Evolutionary conservation across 495 filamentous ascomycete species (phyloP).

Genomic region (Saxispiralis lemnorum): DNA sequence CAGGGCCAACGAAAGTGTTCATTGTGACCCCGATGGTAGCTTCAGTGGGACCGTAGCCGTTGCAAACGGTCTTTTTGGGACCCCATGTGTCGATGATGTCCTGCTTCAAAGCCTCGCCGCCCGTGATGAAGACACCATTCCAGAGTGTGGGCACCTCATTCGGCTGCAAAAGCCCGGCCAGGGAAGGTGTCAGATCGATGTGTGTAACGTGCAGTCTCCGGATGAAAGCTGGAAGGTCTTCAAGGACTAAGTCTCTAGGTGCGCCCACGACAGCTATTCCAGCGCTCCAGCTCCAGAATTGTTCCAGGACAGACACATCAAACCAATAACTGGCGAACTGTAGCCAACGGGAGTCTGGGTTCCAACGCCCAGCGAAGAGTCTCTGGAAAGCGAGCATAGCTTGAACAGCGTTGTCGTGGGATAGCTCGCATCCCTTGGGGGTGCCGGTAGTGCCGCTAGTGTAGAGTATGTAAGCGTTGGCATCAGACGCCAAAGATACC

Average conservation of each 20-base stretch:
- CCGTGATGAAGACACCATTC: slow-evolving; percentile 57
- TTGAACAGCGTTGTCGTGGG: slow-evolving; percentile 57
- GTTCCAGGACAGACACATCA: slow-evolving; percentile 72
- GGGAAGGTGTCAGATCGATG: slow-evolving; percentile 59
- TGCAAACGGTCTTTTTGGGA: slow-evolving; percentile 44
- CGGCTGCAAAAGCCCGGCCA: slow-evolving; percentile 43
- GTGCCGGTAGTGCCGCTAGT: slow-evolving; percentile 70
- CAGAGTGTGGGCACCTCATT: slow-evolving; percentile 51
- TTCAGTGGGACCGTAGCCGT: slow-evolving; percentile 75
- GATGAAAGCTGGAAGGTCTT: slow-evolving; percentile 56
- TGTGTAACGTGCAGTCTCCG: slow-evolving; percentile 60
- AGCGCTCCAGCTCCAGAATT: slow-evolving; percentile 78
- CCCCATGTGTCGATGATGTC: slow-evolving; percentile 61
- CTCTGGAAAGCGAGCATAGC: slow-evolving; percentile 56
- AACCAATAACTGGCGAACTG: slow-evolving; percentile 85
- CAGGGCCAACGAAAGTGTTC: slow-evolving; percentile 49
- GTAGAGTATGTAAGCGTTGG: slow-evolving; percentile 54
- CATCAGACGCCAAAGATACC: slow-evolving; percentile 13
- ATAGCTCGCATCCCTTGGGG: slow-evolving; percentile 62
- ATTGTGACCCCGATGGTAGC: slow-evolving; percentile 73
- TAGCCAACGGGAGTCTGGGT: slow-evolving; percentile 50
- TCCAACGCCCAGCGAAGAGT: slow-evolving; percentile 54
- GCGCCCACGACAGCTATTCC: slow-evolving; percentile 65
- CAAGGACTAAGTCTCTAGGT: slow-evolving; percentile 58
- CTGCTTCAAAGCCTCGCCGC: slow-evolving; percentile 52